Conservation (phyloP, 176 grass and related monocot genomes). For the Musa troglodytarum region DNA sequence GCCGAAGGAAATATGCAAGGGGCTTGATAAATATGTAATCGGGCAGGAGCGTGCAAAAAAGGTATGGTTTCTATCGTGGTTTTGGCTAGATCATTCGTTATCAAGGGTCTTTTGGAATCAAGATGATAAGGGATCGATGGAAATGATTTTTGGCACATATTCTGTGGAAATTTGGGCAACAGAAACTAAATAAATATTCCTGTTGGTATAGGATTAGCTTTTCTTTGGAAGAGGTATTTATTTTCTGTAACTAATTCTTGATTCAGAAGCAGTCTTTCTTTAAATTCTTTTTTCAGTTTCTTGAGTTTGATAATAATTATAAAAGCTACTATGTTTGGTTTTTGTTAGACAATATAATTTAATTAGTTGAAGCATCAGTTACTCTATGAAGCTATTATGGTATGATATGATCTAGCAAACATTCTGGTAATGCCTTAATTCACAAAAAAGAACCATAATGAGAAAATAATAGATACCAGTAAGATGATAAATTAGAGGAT, state of each 20-base stretch:
- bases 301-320: too few species aligned
- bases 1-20: constrained; percentile 85
- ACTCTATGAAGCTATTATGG: neutral
- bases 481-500: too few species aligned
- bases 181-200: neutral
- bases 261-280: too few species aligned
- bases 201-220: too few species aligned
- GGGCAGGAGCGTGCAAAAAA: constrained; percentile 92
- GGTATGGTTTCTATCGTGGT: constrained; percentile 29
- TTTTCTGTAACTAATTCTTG: too few species aligned
- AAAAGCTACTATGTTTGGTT: neutral
- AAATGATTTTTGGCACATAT: neutral
- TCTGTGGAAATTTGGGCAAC: neutral
- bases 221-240: too few species aligned
- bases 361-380: neutral
- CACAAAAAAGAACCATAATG: neutral
- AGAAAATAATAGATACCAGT: neutral
- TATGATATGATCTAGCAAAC: neutral
- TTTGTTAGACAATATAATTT: too few species aligned
- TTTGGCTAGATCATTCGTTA: neutral
- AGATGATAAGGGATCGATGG: neutral
- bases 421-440: neutral
- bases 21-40: constrained; percentile 97
- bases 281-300: too few species aligned
- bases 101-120: neutral